A percentile compares a stretch with the other conserved stretches of the same genome.
phyloP scores from a whole-genome alignment of 2,329 filamentous ascomycete species.

The Malbranchea cinnamomea region DNA sequence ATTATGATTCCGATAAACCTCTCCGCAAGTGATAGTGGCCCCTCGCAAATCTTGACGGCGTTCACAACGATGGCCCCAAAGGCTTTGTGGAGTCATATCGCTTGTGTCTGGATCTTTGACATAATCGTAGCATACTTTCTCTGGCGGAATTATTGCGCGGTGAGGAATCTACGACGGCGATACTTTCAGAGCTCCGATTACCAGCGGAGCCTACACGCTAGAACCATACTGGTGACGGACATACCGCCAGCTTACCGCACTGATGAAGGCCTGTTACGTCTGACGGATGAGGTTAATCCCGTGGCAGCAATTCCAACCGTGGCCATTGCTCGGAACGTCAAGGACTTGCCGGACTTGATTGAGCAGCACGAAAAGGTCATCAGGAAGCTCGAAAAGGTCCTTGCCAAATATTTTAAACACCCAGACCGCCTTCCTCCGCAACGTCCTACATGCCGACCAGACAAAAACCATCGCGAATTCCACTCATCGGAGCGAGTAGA shows the following conservation, averaged over 20 bases:
- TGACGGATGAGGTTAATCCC: slow-evolving; percentile 68
- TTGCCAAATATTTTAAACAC: slow-evolving; percentile 84
- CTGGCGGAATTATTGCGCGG: slow-evolving; percentile 76
- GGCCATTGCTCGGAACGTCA: slow-evolving; percentile 80
- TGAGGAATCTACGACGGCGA: slow-evolving; percentile 53
- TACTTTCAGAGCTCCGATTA: slow-evolving; percentile 84
- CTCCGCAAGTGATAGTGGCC: slow-evolving; percentile 29
- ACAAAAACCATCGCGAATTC: slow-evolving; percentile 61
- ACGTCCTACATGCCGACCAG: slow-evolving; percentile 64
- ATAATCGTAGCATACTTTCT: slow-evolving; percentile 64
- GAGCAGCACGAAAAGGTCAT: slow-evolving; percentile 70
- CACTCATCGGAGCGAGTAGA: slow-evolving; percentile 57
- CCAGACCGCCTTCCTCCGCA: slow-evolving; percentile 62
- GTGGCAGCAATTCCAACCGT: slow-evolving; percentile 65
- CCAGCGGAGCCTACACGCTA: slow-evolving; percentile 68
- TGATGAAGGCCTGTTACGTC: slow-evolving; percentile 73
- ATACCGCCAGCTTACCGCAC: slow-evolving; percentile 61
- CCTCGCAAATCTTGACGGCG: slow-evolving; percentile 13
- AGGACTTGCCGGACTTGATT: slow-evolving; percentile 73
- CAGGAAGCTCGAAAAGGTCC: slow-evolving; percentile 61
- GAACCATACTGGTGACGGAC: slow-evolving; percentile 50
- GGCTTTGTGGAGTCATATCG: slow-evolving; percentile 44
- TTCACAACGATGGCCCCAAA: slow-evolving; percentile 36
- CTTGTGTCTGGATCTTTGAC: slow-evolving; percentile 51
- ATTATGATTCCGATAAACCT: slow-evolving; percentile 74